Base-by-base conservation (phyloP, 2,329 filamentous ascomycete genomes). In the Cordyceps farinosa region DNA sequence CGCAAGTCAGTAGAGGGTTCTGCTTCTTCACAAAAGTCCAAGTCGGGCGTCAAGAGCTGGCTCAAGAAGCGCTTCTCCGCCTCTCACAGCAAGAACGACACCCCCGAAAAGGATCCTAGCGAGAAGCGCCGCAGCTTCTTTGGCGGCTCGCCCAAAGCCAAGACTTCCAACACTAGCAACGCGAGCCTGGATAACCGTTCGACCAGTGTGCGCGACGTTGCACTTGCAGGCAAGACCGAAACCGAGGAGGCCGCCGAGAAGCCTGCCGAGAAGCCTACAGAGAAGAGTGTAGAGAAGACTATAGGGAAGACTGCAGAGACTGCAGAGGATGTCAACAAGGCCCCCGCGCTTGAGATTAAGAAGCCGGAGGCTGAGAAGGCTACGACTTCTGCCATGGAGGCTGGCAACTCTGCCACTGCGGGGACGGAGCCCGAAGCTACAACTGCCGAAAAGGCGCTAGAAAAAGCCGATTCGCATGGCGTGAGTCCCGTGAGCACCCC, bases 41-140 rank as follows among this genome's bases (percentile, higher is more conserved):
- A 71, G 3, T 73, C 74, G 56, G 79, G 78, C 65, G 79, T 84
- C 50, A 84, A 79, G 67, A 78, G 77, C 45, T 86, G 84, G 84
- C 76, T 87, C 61, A 85, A 82, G 70, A 81, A 79, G 30, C 81
- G 79, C 6, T 82, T 86, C 65, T 79, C 59, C 15, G 44, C 50
- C 51, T 36, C 77, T 0, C 75, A 76, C 5, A 73, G 77, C 9
- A 80, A 78, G 62, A 77, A 78, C 11, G 72, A 77, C 1, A 70
- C 69, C 8, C 45, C 51, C 17, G 61, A 61, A 38, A 65, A 64
- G 29, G 62, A 64, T 27, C 61, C 64, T 30, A 54, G 66, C 7
- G 66, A 66, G n/a, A 75, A 76, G 68, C 69, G 70, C 54, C 74
- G 72, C 62, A 72, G 77, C 30, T 85, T 86, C 66, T 70, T 85